Base-by-base conservation (phyloP, 768 basidiomycete species). In the Trametopsis cervina region DNA sequence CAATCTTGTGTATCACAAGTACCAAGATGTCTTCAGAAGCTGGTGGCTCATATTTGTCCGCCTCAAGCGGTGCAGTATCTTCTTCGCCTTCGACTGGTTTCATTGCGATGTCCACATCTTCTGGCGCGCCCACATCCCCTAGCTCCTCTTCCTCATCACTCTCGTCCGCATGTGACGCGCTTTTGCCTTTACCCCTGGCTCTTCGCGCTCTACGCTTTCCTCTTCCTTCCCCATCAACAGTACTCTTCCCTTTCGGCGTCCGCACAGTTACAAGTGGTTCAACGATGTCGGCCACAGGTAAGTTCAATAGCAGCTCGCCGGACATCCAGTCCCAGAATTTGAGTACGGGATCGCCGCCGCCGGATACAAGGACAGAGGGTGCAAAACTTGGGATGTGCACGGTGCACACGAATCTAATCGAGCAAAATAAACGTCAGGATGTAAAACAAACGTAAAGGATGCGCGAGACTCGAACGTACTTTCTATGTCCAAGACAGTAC, bases 401-500 rank as follows among this genome's bases (percentile, higher is more conserved):
- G 0, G 90, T 82, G 2, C 88, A 90, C 10, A 96, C 81, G 51
- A 84, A 96, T 65, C 91, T 93, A 52, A 9, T 11, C 9, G 5
- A 33, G 15, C 23, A 51, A 40, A 20, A 4, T 37, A 11, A 36
- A 29, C 9, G 29, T 29, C 44, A 60, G 44, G 12, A 6, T 23
- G 20, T 4, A 18, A 11, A 41, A n/a, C n/a, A n/a, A n/a, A n/a
- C n/a, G n/a, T n/a, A n/a, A n/a, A n/a, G n/a, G n/a, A n/a, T n/a
- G n/a, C n/a, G n/a, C n/a, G n/a, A n/a, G n/a, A n/a, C n/a, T 46
- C 4, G 26, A 20, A n/a, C 2, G 62, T 53, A 93, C 91, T 81
- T 86, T 55, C 72, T 72, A 59, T 93, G 88, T 15, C 93, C 91
- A 22, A 94, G 74, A 53, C 93, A 87, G 63, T 81, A 97, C 53